phyloP scores from a whole-genome alignment of 2,329 filamentous ascomycete genomes.

The Aspergillus pseudotamarii region DNA sequence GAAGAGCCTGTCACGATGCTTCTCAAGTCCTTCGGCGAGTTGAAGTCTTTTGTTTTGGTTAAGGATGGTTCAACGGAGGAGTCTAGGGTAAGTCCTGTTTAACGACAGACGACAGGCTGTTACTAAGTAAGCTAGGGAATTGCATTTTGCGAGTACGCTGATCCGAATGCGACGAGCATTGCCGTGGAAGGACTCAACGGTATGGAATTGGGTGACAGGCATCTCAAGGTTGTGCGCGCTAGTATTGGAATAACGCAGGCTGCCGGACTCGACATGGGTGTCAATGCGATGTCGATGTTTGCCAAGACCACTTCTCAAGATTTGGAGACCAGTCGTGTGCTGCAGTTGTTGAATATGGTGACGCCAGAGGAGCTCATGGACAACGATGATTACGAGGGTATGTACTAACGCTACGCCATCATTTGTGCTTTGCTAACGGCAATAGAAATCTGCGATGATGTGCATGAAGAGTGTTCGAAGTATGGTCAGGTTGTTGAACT shows the following conservation, averaged over 20 bases:
- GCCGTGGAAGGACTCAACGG: slow-evolving; percentile 89
- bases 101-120: slow-evolving; percentile 31
- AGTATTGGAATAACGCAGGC: slow-evolving; percentile 95
- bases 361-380: slow-evolving; percentile 93
- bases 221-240: slow-evolving; percentile 82
- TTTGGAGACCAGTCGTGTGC: slow-evolving; percentile 76
- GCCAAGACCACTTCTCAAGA: slow-evolving; percentile 83
- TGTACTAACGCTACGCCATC: slow-evolving; percentile 24
- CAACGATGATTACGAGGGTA: slow-evolving; percentile 92
- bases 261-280: slow-evolving; percentile 87
- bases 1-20: slow-evolving; percentile 93
- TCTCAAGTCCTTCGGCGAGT: slow-evolving; percentile 84
- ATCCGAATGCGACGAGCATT: slow-evolving; percentile 73
- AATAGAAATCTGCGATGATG: slow-evolving; percentile 92
- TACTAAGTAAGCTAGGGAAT: slow-evolving; percentile 66
- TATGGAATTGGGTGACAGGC: slow-evolving; percentile 87
- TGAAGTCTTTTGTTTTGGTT: slow-evolving; percentile 88
- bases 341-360: slow-evolving; percentile 98
- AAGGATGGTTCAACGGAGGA: slow-evolving; percentile 85
- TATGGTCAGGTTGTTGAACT: slow-evolving; percentile 83
- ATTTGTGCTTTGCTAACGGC: slow-evolving; percentile 7
- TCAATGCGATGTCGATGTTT: slow-evolving; percentile 97
- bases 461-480: slow-evolving; percentile 89
- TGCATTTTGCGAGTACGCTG: slow-evolving; percentile 92
- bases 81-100: slow-evolving; percentile 68